phyloP scores from a whole-genome alignment of 257 asterid species.

The Scutellaria galericulata region DNA sequence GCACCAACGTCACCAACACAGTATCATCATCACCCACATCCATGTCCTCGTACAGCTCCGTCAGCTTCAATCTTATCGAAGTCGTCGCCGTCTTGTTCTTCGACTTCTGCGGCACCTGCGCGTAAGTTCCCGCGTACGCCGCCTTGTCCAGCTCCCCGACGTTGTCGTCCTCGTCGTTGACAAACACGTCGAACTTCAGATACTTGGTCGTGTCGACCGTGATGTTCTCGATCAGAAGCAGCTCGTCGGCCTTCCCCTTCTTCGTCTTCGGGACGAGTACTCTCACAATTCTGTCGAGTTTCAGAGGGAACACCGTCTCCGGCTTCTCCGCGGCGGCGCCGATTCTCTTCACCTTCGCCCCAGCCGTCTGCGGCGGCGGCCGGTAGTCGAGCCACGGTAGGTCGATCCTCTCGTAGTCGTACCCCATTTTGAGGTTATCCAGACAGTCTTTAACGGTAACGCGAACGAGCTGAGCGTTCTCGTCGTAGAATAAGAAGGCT shows the following conservation, averaged over 20 bases:
- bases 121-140: constrained; percentile 64
- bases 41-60: constrained; percentile 62
- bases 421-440: constrained; percentile 33
- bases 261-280: constrained; percentile 33
- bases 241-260: constrained; percentile 43
- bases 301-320: constrained; percentile 28
- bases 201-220: constrained; percentile 37
- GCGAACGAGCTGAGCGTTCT: constrained; percentile 38
- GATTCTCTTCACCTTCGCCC: background rate
- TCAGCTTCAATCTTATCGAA: constrained; percentile 48
- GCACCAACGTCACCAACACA: constrained; percentile 60
- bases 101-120: constrained; percentile 57
- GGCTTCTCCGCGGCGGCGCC: background rate
- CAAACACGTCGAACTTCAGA: constrained; percentile 43
- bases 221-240: constrained; percentile 36
- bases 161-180: constrained; percentile 44
- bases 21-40: constrained; percentile 56
- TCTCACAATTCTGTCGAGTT: constrained; percentile 27
- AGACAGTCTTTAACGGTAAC: constrained; percentile 31
- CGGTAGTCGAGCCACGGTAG: constrained; percentile 41
- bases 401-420: constrained; percentile 32
- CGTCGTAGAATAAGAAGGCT: constrained; percentile 37
- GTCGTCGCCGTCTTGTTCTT: constrained; percentile 36
- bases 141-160: constrained; percentile 41
- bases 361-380: constrained; percentile 34